A percentile compares a stretch with the other conserved stretches of the same genome.
These are phyloP conservation scores for Geosmithia flava DNA, from an alignment of 2,329 filamentous ascomycete genomes.

Conservation along the genomic window DNA sequence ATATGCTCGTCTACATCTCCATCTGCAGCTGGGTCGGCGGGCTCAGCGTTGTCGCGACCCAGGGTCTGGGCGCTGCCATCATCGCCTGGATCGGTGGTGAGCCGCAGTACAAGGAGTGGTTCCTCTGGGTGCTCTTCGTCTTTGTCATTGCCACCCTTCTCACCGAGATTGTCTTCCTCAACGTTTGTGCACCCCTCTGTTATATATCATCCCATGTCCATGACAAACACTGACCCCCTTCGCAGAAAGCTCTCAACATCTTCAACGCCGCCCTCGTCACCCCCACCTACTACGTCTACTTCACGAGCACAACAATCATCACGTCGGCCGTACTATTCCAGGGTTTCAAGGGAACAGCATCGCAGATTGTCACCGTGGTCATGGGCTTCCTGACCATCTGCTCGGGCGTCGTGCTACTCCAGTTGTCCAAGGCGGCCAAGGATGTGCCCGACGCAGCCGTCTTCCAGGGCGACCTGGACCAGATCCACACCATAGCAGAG, in stretches of 20 bases:
- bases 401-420: constrained; percentile 78
- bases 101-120: constrained; percentile 94
- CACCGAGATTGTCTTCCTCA: constrained; percentile 90
- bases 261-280: constrained; percentile 97
- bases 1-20: constrained; percentile 93
- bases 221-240: constrained; percentile 16
- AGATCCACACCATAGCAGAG: constrained; percentile 89
- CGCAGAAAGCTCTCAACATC: constrained; percentile 91
- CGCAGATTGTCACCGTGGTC: constrained; percentile 76
- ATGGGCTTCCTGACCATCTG: constrained; percentile 93
- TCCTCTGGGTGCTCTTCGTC: constrained; percentile 79
- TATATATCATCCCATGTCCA: background rate
- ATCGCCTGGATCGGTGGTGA: constrained; percentile 69
- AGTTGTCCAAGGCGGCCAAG: constrained; percentile 96
- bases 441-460: constrained; percentile 90
- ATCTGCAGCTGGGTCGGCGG: constrained; percentile 94
- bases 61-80: constrained; percentile 84
- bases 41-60: constrained; percentile 86
- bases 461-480: constrained; percentile 84
- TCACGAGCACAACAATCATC: constrained; percentile 90
- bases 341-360: constrained; percentile 78
- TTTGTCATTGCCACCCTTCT: constrained; percentile 84
- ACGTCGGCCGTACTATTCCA: constrained; percentile 86
- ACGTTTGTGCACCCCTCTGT: constrained; percentile 49
- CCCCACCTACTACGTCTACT: constrained; percentile 97